A percentile compares a stretch with the other conserved stretches of the same genome.
Conservation (phyloP, 805 yeast genomes). For the Saccharomycopsis amapae region DNA sequence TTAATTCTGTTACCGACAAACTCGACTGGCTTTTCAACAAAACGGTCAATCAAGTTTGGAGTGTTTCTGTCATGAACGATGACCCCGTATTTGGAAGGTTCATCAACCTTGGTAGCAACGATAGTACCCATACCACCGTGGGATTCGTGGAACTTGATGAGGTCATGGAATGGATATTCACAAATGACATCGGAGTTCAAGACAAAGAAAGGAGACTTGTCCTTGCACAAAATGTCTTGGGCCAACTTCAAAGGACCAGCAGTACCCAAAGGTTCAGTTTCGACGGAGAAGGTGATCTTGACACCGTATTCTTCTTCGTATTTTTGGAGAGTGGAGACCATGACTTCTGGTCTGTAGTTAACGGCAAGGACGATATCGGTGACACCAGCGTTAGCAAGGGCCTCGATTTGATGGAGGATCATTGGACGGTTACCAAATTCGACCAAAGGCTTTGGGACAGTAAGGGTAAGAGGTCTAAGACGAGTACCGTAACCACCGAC, state of each 20-base stretch:
- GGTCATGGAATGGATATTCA: conserved; percentile 93
- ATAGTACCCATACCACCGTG: conserved; percentile 99
- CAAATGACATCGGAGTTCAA: conserved; percentile 98
- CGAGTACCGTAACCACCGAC: conserved; percentile 99
- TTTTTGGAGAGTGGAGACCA: conserved; percentile 91
- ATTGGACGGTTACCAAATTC: conserved; percentile 99
- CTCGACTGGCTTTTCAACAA: conserved; percentile 98
- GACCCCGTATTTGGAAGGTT: conserved; percentile 99
- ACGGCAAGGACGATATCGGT: conserved; percentile 98
- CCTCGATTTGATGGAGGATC: conserved; percentile 98
- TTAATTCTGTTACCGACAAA: conserved; percentile 99
- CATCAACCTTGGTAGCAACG: conserved; percentile 99
- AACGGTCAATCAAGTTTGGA: conserved; percentile 94
- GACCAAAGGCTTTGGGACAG: conserved; percentile 93
- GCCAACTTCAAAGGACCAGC: conserved; percentile 99
- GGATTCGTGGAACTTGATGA: conserved; percentile 84
- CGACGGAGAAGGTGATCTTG: conserved; percentile 92
- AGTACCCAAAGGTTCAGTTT: conserved; percentile 98
- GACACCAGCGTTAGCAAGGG: conserved; percentile 96
- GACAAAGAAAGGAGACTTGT: conserved; percentile 93
- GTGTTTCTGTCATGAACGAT: conserved; percentile 95
- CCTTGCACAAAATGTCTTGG: conserved; percentile 87
- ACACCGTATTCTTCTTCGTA: conserved; percentile 95
- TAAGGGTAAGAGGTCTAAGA: conserved; percentile 94
- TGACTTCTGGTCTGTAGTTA: conserved; percentile 98